A percentile compares a stretch with the other conserved stretches of the same genome.
Evolutionary conservation across 73 alveolate genomes (phyloP).

Genomic region (Tetrahymena elliotti): DNA sequence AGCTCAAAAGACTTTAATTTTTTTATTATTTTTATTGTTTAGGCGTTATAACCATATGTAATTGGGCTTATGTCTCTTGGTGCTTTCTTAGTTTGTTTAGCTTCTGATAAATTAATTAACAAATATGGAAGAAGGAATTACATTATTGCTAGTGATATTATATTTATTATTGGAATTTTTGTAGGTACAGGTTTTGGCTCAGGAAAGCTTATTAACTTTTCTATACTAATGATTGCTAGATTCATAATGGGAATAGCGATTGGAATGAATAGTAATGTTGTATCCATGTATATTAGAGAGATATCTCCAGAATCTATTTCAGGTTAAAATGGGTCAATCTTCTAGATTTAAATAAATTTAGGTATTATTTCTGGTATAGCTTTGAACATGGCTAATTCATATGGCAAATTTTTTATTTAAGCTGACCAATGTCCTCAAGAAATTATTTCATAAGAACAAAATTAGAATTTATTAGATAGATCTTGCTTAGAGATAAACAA

Average conservation of each 20-base stretch:
- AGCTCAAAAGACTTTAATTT: no score
- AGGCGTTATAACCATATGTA: background rate
- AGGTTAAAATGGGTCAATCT: background rate
- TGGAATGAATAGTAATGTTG: background rate
- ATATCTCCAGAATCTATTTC: background rate
- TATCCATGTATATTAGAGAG: background rate
- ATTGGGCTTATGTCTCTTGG: background rate
- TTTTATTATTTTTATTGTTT: no score
- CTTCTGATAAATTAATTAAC: background rate
- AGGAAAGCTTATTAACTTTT: background rate
- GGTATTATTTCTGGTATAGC: background rate
- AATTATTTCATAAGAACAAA: no score
- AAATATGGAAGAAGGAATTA: background rate
- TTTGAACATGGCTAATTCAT: background rate
- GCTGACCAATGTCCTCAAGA: background rate
- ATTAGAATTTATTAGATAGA: no score
- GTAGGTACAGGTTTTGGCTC: background rate
- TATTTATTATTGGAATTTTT: background rate
- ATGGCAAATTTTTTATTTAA: background rate
- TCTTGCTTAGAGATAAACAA: background rate
- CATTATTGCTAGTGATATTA: background rate
- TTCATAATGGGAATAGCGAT: background rate
- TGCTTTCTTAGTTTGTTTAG: background rate
- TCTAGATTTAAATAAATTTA: background rate
- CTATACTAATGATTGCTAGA: background rate